phyloP scores from a whole-genome alignment of 2,329 filamentous ascomycete species.

The Aaosphaeria pasadenensis region DNA sequence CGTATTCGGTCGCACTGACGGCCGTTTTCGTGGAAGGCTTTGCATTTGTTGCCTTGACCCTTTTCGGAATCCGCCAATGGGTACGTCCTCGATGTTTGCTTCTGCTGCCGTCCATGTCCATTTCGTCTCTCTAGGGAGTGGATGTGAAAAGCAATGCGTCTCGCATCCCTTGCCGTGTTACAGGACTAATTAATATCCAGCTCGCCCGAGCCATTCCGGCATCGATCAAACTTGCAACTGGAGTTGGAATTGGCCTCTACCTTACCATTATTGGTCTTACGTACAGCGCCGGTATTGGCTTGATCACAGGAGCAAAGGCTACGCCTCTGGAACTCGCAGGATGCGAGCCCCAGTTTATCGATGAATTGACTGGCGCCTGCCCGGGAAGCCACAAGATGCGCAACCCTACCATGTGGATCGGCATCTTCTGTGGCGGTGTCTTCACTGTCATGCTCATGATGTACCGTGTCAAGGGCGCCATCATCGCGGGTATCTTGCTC shows the following conservation, averaged over 20 bases:
- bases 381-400: slow-evolving; percentile 70
- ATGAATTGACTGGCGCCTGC: slow-evolving; percentile 52
- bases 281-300: slow-evolving; percentile 78
- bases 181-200: slow-evolving; percentile 40
- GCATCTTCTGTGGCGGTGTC: slow-evolving; percentile 81
- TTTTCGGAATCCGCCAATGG: slow-evolving; percentile 72
- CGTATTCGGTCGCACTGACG: slow-evolving; percentile 74
- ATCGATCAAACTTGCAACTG: slow-evolving; percentile 83
- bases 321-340: slow-evolving; percentile 76
- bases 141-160: background rate
- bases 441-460: slow-evolving; percentile 78
- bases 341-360: slow-evolving; percentile 55
- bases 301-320: slow-evolving; percentile 64
- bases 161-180: background rate
- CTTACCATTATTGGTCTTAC: slow-evolving; percentile 73
- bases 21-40: slow-evolving; percentile 67
- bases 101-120: no score
- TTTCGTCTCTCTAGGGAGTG: background rate
- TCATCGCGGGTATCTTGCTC: slow-evolving; percentile 78
- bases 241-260: slow-evolving; percentile 82
- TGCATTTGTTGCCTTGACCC: slow-evolving; percentile 73
- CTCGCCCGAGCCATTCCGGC: slow-evolving; percentile 64
- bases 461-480: slow-evolving; percentile 82
- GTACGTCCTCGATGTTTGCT: slow-evolving; percentile 31
- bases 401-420: slow-evolving; percentile 80